These are phyloP conservation scores for Penicillium salamii DNA, from an alignment of 495 filamentous ascomycete genomes.

Conservation along the genomic window DNA sequence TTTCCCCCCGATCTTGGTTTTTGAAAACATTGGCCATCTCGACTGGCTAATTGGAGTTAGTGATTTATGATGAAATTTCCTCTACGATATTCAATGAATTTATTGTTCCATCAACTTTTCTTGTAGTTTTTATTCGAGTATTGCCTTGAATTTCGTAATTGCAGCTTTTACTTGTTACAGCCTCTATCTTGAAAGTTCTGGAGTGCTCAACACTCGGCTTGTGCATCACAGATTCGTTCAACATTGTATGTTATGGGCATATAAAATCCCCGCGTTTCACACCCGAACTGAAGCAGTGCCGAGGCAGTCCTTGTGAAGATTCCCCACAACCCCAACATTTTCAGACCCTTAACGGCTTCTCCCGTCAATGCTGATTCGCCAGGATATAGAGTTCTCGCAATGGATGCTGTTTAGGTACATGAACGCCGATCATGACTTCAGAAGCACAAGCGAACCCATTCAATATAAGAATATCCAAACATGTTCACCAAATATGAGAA, in stretches of 20 bases:
- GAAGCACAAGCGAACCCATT: background rate
- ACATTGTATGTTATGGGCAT: no score
- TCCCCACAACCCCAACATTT: background rate
- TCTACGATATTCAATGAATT: conserved; percentile 22
- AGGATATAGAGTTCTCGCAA: conserved; percentile 1
- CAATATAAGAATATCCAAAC: conserved; percentile 17
- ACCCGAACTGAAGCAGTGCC: no score
- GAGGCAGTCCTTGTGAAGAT: background rate
- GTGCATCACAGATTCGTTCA: no score
- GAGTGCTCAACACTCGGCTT: no score
- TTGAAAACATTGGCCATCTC: conserved; percentile 11
- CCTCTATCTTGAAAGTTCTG: no score
- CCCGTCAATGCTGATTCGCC: background rate
- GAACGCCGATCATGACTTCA: conserved; percentile 17
- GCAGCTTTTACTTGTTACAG: no score
- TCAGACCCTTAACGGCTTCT: background rate
- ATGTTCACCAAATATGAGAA: no score
- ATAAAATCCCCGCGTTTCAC: no score
- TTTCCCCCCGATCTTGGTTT: conserved; percentile 17
- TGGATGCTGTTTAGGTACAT: background rate
- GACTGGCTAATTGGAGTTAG: conserved; percentile 18
- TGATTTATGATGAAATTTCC: conserved; percentile 8
- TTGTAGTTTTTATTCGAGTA: no score
- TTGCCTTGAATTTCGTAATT: no score
- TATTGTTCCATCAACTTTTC: conserved; percentile 6